Conservation (phyloP, 2,329 filamentous ascomycete species). For the Ophiostoma fasciatum region DNA sequence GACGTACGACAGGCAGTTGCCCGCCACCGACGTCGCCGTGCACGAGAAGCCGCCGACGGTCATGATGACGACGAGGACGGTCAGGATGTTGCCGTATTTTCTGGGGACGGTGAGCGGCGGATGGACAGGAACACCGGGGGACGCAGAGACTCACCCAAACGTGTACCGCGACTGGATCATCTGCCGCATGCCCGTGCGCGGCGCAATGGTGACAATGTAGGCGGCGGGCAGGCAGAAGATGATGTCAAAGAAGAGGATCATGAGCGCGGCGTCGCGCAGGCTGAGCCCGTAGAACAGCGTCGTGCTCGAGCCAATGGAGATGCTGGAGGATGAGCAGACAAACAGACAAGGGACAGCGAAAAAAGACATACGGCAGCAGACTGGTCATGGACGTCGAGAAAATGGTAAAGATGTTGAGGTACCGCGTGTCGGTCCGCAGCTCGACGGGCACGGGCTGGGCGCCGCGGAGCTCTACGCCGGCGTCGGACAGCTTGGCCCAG, state of each 20-base stretch:
- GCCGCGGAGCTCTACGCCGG: conserved; percentile 25
- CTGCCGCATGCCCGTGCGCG: conserved; percentile 49
- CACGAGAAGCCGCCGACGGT: conserved; percentile 49
- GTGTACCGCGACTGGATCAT: conserved; percentile 50
- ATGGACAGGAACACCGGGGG: too few species aligned
- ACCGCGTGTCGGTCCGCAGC: conserved; percentile 24
- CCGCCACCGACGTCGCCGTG: conserved; percentile 45
- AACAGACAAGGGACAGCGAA: too few species aligned
- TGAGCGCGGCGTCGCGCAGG: conserved; percentile 38
- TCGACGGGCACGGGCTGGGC: conserved; percentile 28
- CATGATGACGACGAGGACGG: conserved; percentile 47
- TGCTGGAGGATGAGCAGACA: too few species aligned
- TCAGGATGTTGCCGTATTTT: conserved; percentile 3
- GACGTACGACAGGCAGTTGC: conserved; percentile 41
- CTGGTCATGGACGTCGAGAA: conserved; percentile 20
- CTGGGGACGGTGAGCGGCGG: too few species aligned
- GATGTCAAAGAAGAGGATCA: conserved; percentile 50
- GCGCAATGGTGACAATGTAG: conserved; percentile 42
- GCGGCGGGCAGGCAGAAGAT: conserved; percentile 38
- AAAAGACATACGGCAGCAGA: too few species aligned
- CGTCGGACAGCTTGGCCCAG: not conserved
- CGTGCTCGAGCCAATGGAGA: conserved; percentile 46
- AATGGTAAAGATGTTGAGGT: conserved; percentile 30
- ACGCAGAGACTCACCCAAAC: too few species aligned
- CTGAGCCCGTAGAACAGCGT: conserved; percentile 37